Evolutionary conservation across 441 rosid genomes (phyloP), one percentile per base, ranked within the genome.

Genomic region (Corymbia calophylla): DNA sequence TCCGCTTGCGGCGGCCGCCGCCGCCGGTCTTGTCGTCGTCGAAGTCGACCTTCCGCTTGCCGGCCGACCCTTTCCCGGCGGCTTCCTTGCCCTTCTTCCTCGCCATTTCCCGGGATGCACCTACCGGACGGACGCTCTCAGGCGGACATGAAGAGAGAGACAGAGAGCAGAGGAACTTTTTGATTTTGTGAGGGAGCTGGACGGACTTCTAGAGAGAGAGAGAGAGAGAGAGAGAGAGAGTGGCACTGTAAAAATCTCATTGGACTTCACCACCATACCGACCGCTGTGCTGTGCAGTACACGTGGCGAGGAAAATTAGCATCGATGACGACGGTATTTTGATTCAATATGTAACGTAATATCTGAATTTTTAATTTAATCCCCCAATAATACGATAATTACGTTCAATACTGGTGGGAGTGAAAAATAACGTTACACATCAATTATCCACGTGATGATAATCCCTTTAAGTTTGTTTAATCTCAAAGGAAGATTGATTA

Each of bases 11-110:
- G 39, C 90, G 89, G 53, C 91, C 89, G 80, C 89, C 92, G 80
- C 91, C 90, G 81, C 91, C 92, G 70, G 94, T 88, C 89, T 92
- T 93, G 87, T 93, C 96, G 12, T 92, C 94, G 21, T 92, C 95
- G 39, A 39, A 39, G 21, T 91, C 95, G 86, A 58, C 89, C 91
- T 93, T 96, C 81, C 94, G 92, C 91, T 95, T 94, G n/a, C 92
- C 93, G 51, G 80, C 82, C 89, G 94, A 89, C 7, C 88, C 66
- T 53, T 90, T 90, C 39, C 90, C 90, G 88, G 89, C 93, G 9
- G 92, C 93, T 73, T 92, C 93, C 93, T 90, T 91, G 47, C 93
- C 94, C 90, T 91, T 93, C 87, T 86, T 87, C 73, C 89, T 82
- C 85, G 60, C 89, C 92, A 91, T 91, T 82, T 62, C 64, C 86